phyloP scores from a whole-genome alignment of 1,284 basidiomycete genomes.

The Agaricales sp. region DNA sequence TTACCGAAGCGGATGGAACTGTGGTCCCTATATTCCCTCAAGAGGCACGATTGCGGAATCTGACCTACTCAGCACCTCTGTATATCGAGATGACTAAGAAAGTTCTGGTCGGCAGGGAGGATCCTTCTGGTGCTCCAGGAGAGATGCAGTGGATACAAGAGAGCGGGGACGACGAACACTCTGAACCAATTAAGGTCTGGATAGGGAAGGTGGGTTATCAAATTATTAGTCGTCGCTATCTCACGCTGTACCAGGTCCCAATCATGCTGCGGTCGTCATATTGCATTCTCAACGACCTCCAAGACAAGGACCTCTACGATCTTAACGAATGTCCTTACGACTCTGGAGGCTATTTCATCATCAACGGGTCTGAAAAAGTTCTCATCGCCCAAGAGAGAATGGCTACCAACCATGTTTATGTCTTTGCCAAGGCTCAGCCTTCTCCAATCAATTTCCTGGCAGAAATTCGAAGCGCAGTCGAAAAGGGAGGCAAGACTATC shows the following conservation, averaged over 20 bases:
- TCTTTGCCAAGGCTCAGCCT: constrained; percentile 96
- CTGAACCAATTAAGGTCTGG: constrained; percentile 70
- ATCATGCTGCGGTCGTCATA: constrained; percentile 97
- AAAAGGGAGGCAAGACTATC: constrained; percentile 97
- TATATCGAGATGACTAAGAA: constrained; percentile 95
- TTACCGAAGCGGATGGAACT: constrained; percentile 93
- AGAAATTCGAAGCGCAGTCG: constrained; percentile 96
- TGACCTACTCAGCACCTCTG: constrained; percentile 93
- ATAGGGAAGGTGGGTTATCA: constrained; percentile 90
- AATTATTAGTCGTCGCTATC: too few relatives aligned
- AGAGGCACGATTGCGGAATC: constrained; percentile 88
- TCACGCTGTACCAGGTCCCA: constrained; percentile 56
- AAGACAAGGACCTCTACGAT: constrained; percentile 78
- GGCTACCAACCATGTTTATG: constrained; percentile 99
- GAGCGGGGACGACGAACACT: constrained; percentile 52
- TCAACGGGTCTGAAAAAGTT: constrained; percentile 99
- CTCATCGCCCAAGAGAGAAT: constrained; percentile 99
- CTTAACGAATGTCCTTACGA: constrained; percentile 98
- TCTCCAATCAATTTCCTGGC: constrained; percentile 94
- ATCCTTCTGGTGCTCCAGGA: constrained; percentile 72
- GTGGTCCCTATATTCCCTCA: constrained; percentile 95
- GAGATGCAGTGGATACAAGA: constrained; percentile 80
- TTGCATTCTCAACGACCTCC: constrained; percentile 80
- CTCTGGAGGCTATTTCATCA: constrained; percentile 98
- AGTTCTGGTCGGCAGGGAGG: constrained; percentile 72